phyloP scores from a whole-genome alignment of 495 filamentous ascomycete genomes.

The Barbatosphaeria neglecta region DNA sequence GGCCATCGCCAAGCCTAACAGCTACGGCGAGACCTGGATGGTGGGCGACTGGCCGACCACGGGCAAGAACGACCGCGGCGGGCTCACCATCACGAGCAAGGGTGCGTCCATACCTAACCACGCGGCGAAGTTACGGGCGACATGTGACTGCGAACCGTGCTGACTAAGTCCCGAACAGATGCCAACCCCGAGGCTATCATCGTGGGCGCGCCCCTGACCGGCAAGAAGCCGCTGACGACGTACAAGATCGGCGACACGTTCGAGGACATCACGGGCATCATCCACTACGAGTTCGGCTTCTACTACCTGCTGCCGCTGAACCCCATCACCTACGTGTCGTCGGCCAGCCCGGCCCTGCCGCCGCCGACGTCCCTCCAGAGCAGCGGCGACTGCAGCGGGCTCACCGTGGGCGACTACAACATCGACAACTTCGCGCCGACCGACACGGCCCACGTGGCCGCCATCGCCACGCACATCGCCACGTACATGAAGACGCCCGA shows the following conservation, averaged over 20 bases:
- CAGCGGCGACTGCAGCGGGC: constrained; percentile 30
- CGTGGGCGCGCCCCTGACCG: constrained; percentile 47
- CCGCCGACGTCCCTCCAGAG: constrained; percentile 31
- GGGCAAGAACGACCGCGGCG: constrained; percentile 39
- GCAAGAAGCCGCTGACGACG: constrained; percentile 39
- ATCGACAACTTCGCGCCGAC: constrained; percentile 46
- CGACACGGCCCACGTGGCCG: constrained; percentile 26
- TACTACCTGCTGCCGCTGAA: constrained; percentile 48
- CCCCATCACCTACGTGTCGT: constrained; percentile 27
- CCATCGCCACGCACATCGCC: constrained; percentile 43
- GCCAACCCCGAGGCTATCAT: constrained; percentile 52
- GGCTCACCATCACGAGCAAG: constrained; percentile 39
- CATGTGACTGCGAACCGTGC: background rate
- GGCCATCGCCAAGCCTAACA: constrained; percentile 38
- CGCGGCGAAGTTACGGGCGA: background rate
- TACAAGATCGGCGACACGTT: constrained; percentile 45
- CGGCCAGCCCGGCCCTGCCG: constrained; percentile 18
- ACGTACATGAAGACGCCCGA: constrained; percentile 40
- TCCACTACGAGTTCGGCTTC: constrained; percentile 46
- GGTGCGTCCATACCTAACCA: constrained; percentile 10
- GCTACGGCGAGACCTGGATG: constrained; percentile 52
- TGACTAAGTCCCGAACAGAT: constrained; percentile 18
- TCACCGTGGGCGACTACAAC: constrained; percentile 50
- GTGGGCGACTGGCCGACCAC: constrained; percentile 41
- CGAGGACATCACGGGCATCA: constrained; percentile 45